Evolutionary conservation across 1,284 basidiomycete species (phyloP).

Genomic region (Microbotryomycetes sp.): DNA sequence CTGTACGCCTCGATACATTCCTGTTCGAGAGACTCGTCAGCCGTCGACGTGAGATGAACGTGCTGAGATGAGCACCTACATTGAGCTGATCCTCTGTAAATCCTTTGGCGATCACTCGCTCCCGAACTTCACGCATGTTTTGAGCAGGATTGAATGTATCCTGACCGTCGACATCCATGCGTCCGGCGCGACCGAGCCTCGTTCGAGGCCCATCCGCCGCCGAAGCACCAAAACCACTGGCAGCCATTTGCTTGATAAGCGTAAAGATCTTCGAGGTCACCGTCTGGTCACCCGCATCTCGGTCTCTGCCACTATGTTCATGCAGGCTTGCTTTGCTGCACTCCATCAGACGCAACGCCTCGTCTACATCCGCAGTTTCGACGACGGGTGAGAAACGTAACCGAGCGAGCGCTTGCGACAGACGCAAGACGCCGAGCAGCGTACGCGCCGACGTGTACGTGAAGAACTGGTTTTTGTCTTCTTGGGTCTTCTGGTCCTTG

Average conservation of each 20-base stretch:
- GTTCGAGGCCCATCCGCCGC: conserved; percentile 41
- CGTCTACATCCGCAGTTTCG: conserved; percentile 82
- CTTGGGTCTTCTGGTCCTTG: conserved; percentile 83
- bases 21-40: conserved; percentile 1
- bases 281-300: conserved; percentile 63
- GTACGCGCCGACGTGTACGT: conserved; percentile 97
- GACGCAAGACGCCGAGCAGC: conserved; percentile 84
- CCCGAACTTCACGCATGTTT: conserved; percentile 73
- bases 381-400: conserved; percentile 76
- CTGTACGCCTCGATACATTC: conserved; percentile 34
- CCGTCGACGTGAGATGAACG: not conserved
- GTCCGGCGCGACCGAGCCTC: conserved; percentile 39
- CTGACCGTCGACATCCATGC: conserved; percentile 58
- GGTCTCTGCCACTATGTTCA: conserved; percentile 54
- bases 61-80: conserved; percentile 48
- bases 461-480: conserved; percentile 71
- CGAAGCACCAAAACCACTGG: conserved; percentile 41
- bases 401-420: conserved; percentile 89
- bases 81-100: conserved; percentile 85
- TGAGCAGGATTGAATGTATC: conserved; percentile 50
- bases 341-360: conserved; percentile 93
- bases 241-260: conserved; percentile 77
- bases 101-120: conserved; percentile 71
- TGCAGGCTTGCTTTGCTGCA: conserved; percentile 85
- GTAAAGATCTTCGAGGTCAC: conserved; percentile 75